These are phyloP conservation scores for Vinca minor DNA, from an alignment of 257 asterid species.

Conservation along the genomic window DNA sequence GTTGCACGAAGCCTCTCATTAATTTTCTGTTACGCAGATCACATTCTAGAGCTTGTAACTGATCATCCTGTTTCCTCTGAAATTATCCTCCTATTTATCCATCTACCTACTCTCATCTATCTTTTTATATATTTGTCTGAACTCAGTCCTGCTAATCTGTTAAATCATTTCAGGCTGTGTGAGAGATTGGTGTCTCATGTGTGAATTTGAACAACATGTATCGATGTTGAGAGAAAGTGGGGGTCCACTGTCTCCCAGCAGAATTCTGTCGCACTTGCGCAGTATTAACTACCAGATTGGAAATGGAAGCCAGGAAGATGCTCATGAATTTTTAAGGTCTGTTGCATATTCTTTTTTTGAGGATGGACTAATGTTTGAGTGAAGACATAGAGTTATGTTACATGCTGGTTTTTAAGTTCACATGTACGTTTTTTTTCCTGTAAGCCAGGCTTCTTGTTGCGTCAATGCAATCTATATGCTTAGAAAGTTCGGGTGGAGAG, in stretches of 20 bases:
- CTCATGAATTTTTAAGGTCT: constrained; percentile 85
- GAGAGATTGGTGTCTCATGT: constrained; percentile 82
- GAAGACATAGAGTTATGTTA: background rate
- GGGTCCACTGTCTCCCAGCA: constrained; percentile 59
- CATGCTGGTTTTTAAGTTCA: background rate
- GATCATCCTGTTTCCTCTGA: background rate
- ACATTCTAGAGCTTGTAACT: constrained; percentile 68
- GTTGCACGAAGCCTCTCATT: constrained; percentile 71
- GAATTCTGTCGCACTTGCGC: constrained; percentile 61
- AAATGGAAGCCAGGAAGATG: constrained; percentile 91
- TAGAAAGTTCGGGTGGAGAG: constrained; percentile 81
- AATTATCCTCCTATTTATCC: background rate
- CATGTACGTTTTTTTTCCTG: background rate
- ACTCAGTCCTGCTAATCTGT: constrained; percentile 4
- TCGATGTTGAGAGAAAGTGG: constrained; percentile 51
- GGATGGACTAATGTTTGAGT: background rate
- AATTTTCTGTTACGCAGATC: constrained; percentile 62
- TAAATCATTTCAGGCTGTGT: constrained; percentile 39
- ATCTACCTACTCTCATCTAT: constrained; percentile 4
- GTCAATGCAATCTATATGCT: constrained; percentile 83
- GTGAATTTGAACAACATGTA: constrained; percentile 76
- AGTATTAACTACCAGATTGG: constrained; percentile 71
- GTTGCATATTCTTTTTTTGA: background rate
- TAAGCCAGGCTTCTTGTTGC: constrained; percentile 65
- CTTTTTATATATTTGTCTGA: background rate